Evolutionary conservation across 2,329 filamentous ascomycete species (phyloP).

Genomic region (Pyrenophora tritici-repentis): DNA sequence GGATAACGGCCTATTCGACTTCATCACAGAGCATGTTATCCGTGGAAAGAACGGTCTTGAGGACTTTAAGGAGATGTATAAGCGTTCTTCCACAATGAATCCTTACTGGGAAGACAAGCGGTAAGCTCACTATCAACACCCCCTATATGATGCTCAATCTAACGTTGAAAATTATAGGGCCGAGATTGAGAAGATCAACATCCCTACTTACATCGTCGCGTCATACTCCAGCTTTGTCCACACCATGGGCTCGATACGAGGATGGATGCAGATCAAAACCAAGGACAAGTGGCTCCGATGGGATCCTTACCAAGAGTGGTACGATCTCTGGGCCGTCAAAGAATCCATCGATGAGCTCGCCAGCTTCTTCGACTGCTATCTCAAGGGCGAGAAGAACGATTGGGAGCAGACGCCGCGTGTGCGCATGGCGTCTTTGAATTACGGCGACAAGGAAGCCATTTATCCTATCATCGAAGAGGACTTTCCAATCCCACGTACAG

Average conservation of each 20-base stretch:
- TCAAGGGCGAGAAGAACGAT: slow-evolving; percentile 52
- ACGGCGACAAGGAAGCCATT: slow-evolving; percentile 17
- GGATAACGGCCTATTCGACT: slow-evolving; percentile 7
- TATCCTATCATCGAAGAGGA: slow-evolving; percentile 20
- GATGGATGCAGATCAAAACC: slow-evolving; percentile 10
- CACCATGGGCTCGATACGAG: slow-evolving; percentile 23
- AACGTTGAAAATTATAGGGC: not conserved
- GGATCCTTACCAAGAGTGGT: slow-evolving; percentile 24
- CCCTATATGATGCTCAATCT: not conserved
- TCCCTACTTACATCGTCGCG: slow-evolving; percentile 21
- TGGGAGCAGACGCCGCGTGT: slow-evolving; percentile 57
- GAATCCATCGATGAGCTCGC: slow-evolving; percentile 19
- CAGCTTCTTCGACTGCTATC: slow-evolving; percentile 54
- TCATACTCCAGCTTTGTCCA: slow-evolving; percentile 21
- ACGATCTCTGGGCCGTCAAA: slow-evolving; percentile 18
- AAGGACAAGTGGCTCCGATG: slow-evolving; percentile 25
- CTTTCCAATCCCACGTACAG: slow-evolving; percentile 22
- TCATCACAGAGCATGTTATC: slow-evolving; percentile 24
- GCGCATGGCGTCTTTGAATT: slow-evolving; percentile 47
- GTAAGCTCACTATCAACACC: not conserved
- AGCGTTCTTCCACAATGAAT: slow-evolving; percentile 14
- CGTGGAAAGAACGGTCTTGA: slow-evolving; percentile 22
- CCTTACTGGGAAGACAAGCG: slow-evolving; percentile 21
- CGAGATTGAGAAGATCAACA: slow-evolving; percentile 17
- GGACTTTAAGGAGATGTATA: slow-evolving; percentile 18